Evolutionary conservation across 2,329 filamentous ascomycete genomes (phyloP).

Genomic region (Colletotrichum sp.): DNA sequence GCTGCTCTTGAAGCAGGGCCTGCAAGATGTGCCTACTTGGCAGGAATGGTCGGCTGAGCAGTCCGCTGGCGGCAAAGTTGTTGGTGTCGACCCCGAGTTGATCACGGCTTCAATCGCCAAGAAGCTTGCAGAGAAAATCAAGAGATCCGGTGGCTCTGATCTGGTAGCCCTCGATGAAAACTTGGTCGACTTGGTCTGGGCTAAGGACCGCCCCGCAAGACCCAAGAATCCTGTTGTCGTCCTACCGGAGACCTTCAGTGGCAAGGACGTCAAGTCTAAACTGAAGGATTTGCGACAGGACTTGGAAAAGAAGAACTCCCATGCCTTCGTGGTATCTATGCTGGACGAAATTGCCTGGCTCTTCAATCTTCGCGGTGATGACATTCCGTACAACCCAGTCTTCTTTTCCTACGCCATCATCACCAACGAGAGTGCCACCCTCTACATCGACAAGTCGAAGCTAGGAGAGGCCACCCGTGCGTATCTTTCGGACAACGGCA

Average conservation of each 20-base stretch:
- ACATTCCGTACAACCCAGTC: slow-evolving; percentile 97
- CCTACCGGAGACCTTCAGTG: slow-evolving; percentile 75
- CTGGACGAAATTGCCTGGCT: slow-evolving; percentile 97
- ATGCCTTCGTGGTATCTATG: slow-evolving; percentile 90
- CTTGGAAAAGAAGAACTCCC: slow-evolving; percentile 85
- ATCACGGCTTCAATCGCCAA: slow-evolving; percentile 69
- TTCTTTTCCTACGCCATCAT: slow-evolving; percentile 97
- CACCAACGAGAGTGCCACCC: slow-evolving; percentile 75
- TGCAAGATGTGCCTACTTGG: slow-evolving; percentile 95
- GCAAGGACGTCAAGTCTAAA: slow-evolving; percentile 84
- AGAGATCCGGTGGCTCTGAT: slow-evolving; percentile 81
- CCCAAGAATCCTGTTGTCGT: slow-evolving; percentile 79
- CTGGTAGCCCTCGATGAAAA: slow-evolving; percentile 81
- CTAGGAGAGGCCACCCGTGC: slow-evolving; percentile 70
- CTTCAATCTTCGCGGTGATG: slow-evolving; percentile 94
- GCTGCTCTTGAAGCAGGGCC: slow-evolving; percentile 88
- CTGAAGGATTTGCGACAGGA: slow-evolving; percentile 88
- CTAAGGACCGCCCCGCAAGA: slow-evolving; percentile 69
- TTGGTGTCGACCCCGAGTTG: slow-evolving; percentile 89
- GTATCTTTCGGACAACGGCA: slow-evolving; percentile 72
- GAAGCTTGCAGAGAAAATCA: slow-evolving; percentile 85
- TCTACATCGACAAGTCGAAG: slow-evolving; percentile 87
- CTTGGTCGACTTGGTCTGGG: slow-evolving; percentile 92
- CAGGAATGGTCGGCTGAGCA: slow-evolving; percentile 94
- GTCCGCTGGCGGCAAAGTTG: slow-evolving; percentile 82